phyloP scores from a whole-genome alignment of 2,329 filamentous ascomycete species.

The Fusarium sacchari region DNA sequence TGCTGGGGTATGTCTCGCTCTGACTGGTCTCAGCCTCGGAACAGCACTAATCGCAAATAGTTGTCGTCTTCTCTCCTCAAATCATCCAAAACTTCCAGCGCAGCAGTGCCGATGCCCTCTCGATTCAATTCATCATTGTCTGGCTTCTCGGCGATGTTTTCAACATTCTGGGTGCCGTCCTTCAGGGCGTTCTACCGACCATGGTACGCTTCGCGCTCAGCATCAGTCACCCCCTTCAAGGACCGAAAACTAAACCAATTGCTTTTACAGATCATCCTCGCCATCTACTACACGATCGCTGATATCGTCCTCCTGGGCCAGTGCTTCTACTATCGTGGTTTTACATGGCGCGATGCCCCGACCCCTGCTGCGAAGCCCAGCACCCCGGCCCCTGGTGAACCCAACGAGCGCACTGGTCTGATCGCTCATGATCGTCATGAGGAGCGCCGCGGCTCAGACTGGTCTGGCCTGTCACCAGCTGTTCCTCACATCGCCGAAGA shows the following conservation, averaged over 20 bases:
- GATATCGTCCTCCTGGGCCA: conserved; percentile 89
- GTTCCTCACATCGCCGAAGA: conserved; percentile 74
- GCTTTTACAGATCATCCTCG: conserved; percentile 75
- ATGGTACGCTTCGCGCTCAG: conserved; percentile 67
- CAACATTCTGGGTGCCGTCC: conserved; percentile 91
- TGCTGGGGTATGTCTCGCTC: conserved; percentile 72
- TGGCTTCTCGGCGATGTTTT: conserved; percentile 97
- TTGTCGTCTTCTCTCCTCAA: conserved; percentile 96
- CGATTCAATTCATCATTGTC: conserved; percentile 89
- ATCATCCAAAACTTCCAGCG: conserved; percentile 95
- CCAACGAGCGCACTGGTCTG: conserved; percentile 61
- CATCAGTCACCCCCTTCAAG: not conserved
- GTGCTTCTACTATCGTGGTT: conserved; percentile 95
- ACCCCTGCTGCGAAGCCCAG: conserved; percentile 54
- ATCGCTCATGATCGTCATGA: conserved; percentile 31
- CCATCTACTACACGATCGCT: conserved; percentile 91
- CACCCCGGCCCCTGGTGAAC: conserved; percentile 47
- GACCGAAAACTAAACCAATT: conserved; percentile 20
- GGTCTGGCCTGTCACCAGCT: conserved; percentile 78
- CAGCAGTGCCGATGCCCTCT: conserved; percentile 85
- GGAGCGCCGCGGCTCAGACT: conserved; percentile 63
- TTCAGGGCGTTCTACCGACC: conserved; percentile 92
- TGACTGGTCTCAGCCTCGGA: not conserved
- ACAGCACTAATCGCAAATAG: conserved; percentile 49
- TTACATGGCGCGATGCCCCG: conserved; percentile 70